phyloP scores from a whole-genome alignment of 495 filamentous ascomycete species.

The Annulohypoxylon moriforme region DNA sequence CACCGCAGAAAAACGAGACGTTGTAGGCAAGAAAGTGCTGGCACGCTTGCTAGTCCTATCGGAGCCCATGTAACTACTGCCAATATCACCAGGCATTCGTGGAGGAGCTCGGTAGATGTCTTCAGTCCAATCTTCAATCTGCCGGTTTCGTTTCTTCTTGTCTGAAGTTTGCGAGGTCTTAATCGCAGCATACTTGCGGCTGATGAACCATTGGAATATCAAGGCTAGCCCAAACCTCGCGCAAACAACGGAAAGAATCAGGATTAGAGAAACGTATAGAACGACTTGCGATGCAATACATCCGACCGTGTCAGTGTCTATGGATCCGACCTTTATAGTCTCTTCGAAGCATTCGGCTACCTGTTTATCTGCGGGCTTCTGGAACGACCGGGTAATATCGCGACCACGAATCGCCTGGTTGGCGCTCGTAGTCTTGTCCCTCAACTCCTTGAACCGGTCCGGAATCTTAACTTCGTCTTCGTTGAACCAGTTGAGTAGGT shows the following conservation, averaged over 20 bases:
- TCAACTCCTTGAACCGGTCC: constrained; percentile 79
- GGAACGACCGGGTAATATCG: constrained; percentile 90
- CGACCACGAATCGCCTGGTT: constrained; percentile 84
- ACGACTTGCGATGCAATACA: constrained; percentile 98
- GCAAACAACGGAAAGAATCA: constrained; percentile 90
- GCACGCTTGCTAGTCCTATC: constrained; percentile 83
- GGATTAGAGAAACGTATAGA: constrained; percentile 90
- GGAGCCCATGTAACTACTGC: constrained; percentile 64
- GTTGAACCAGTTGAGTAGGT: constrained; percentile 93
- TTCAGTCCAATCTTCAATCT: constrained; percentile 98
- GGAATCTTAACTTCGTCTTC: constrained; percentile 83
- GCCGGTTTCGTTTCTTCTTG: constrained; percentile 81
- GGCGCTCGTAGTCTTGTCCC: constrained; percentile 56
- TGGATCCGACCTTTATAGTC: constrained; percentile 93
- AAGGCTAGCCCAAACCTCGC: constrained; percentile 92
- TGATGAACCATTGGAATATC: constrained; percentile 94
- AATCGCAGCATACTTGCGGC: constrained; percentile 79
- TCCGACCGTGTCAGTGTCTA: constrained; percentile 95
- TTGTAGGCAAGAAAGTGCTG: constrained; percentile 82
- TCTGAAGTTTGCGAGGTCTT: constrained; percentile 78
- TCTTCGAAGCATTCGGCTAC: constrained; percentile 87
- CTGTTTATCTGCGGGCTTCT: constrained; percentile 78
- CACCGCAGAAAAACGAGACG: constrained; percentile 93
- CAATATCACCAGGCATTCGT: constrained; percentile 75
- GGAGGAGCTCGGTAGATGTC: constrained; percentile 95